A percentile compares a stretch with the other conserved stretches of the same genome.
Evolutionary conservation across 2,329 filamentous ascomycete genomes (phyloP).

Genomic region (Venturia aucupariae): DNA sequence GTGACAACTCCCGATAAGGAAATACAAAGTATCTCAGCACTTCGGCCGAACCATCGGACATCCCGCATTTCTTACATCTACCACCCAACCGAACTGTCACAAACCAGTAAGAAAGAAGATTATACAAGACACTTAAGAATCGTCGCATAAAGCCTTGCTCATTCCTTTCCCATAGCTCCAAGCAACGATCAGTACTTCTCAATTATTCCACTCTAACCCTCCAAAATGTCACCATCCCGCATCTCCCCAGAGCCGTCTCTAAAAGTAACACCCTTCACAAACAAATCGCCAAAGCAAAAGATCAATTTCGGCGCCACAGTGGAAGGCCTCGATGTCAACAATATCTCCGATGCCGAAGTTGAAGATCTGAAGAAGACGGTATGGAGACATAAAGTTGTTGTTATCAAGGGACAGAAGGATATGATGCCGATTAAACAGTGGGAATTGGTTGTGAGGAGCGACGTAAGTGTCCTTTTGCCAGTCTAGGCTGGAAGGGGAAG

Average conservation of each 20-base stretch:
- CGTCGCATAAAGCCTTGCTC: neutral
- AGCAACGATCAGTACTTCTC: neutral
- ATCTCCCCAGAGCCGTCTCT: neutral
- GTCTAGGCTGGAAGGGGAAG: neutral
- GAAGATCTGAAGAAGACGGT: slow-evolving; percentile 6
- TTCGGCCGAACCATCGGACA: neutral
- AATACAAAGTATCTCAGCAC: neutral
- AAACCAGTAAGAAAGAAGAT: neutral
- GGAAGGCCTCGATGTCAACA: neutral
- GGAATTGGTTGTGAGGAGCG: slow-evolving; percentile 8
- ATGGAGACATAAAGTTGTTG: slow-evolving; percentile 11
- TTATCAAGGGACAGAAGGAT: slow-evolving; percentile 10
- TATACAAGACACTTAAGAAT: neutral
- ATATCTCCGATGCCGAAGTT: slow-evolving; percentile 7
- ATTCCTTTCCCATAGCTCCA: neutral
- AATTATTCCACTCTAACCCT: neutral
- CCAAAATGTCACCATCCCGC: neutral
- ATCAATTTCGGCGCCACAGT: neutral
- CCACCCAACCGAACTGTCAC: neutral
- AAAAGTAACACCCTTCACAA: neutral
- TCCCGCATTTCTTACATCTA: neutral
- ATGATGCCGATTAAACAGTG: slow-evolving; percentile 11
- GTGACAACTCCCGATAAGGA: neutral
- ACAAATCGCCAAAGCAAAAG: neutral
- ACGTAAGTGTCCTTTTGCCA: neutral